Percentiles rank a stretch among this genome's conserved stretches.
These are phyloP conservation scores for Brassica rapa DNA, from an alignment of 345 rosid species.

Conservation along the genomic window DNA sequence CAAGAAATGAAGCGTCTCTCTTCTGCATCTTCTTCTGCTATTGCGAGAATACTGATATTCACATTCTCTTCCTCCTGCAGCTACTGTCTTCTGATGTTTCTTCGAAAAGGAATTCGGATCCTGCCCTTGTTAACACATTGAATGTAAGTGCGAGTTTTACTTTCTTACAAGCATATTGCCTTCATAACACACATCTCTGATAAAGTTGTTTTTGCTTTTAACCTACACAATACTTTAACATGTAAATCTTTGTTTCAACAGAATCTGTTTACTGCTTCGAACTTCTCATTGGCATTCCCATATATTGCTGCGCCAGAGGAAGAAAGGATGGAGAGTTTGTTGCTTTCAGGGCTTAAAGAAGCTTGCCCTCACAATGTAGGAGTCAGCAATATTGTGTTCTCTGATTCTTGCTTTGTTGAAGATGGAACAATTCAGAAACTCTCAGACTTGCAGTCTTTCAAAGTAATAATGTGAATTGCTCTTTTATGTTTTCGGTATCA, in stretches of 20 bases:
- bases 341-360: slow-evolving; percentile 68
- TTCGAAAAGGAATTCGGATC: slow-evolving; percentile 50
- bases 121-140: slow-evolving; percentile 65
- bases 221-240: slow-evolving; percentile 7
- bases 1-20: not conserved
- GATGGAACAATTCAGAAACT: slow-evolving; percentile 66
- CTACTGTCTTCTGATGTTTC: slow-evolving; percentile 73
- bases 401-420: slow-evolving; percentile 69
- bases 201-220: not conserved
- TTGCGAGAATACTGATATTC: not conserved
- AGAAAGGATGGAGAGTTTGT: slow-evolving; percentile 68
- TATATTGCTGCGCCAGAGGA: slow-evolving; percentile 71
- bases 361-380: slow-evolving; percentile 59
- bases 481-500: not conserved
- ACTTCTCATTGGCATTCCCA: slow-evolving; percentile 93
- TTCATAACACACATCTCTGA: not conserved
- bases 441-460: slow-evolving; percentile 58
- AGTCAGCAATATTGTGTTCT: slow-evolving; percentile 59
- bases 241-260: slow-evolving; percentile 39
- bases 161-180: not conserved
- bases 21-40: slow-evolving; percentile 1
- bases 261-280: slow-evolving; percentile 65
- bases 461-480: slow-evolving; percentile 54
- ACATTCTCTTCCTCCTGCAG: slow-evolving; percentile 44
- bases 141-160: slow-evolving; percentile 49